Percentiles rank a stretch among this genome's conserved stretches.
These are phyloP conservation scores for Xylaria sp. DNA, from an alignment of 2,329 filamentous ascomycete genomes.

Conservation along the genomic window DNA sequence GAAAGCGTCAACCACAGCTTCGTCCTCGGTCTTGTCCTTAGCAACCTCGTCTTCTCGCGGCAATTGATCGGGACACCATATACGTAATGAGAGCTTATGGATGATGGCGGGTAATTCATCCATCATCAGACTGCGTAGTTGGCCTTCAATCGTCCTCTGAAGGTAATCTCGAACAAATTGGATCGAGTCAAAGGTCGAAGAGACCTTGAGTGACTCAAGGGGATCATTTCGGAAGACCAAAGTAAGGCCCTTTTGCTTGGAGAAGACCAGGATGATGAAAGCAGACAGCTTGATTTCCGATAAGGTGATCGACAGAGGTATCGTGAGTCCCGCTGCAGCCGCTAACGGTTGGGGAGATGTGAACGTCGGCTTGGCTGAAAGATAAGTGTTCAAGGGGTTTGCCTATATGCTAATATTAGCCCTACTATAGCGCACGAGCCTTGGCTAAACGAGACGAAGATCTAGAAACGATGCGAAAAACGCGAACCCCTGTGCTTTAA, in stretches of 20 bases:
- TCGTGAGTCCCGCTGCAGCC: slow-evolving; percentile 88
- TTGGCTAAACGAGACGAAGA: slow-evolving; percentile 26
- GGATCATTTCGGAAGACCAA: slow-evolving; percentile 98
- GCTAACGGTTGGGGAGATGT: slow-evolving; percentile 91
- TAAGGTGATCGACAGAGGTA: slow-evolving; percentile 94
- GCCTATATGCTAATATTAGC: slow-evolving; percentile 65
- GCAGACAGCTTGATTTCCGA: slow-evolving; percentile 95
- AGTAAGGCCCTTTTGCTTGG: slow-evolving; percentile 93
- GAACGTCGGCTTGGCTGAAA: slow-evolving; percentile 88
- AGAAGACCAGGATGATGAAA: slow-evolving; percentile 97
- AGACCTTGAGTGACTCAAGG: slow-evolving; percentile 95
- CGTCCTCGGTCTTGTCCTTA: slow-evolving; percentile 52
- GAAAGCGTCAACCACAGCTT: slow-evolving; percentile 75
- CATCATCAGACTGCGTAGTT: slow-evolving; percentile 93
- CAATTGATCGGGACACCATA: slow-evolving; percentile 88
- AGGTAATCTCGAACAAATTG: slow-evolving; percentile 97
- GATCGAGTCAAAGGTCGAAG: slow-evolving; percentile 98
- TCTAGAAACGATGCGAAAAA: slow-evolving; percentile 31
- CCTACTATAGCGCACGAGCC: slow-evolving; percentile 39
- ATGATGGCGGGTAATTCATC: slow-evolving; percentile 97
- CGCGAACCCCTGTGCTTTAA: slow-evolving; percentile 38
- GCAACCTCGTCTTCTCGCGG: slow-evolving; percentile 64
- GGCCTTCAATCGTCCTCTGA: slow-evolving; percentile 92
- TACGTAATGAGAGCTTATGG: slow-evolving; percentile 81
- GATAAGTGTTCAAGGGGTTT: slow-evolving; percentile 94